These are phyloP conservation scores for Coemansia erecta DNA, from an alignment of 192 early-diverging fungal species.

Conservation along the genomic window DNA sequence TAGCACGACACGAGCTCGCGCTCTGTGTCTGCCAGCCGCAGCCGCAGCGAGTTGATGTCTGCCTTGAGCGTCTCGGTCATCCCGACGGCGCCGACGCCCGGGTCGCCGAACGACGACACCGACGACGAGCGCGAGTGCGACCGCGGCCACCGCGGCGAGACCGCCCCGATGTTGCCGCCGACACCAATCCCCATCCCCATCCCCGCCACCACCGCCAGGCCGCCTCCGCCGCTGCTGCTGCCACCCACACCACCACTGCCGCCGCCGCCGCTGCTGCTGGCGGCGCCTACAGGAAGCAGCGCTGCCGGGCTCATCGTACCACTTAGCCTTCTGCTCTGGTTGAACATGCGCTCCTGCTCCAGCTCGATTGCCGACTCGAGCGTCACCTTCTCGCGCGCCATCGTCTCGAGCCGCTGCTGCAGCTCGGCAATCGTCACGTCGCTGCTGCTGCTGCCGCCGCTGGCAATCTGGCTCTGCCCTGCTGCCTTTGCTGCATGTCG, in stretches of 20 bases:
- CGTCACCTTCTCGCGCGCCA: constrained; percentile 87
- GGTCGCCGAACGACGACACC: constrained; percentile 49
- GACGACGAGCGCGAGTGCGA: constrained; percentile 52
- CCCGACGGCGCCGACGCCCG: constrained; percentile 37
- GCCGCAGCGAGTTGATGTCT: constrained; percentile 52
- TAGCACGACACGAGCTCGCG: constrained; percentile 54
- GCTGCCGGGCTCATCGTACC: constrained; percentile 67
- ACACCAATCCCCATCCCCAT: constrained; percentile 3
- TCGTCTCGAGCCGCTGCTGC: constrained; percentile 67
- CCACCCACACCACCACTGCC: background rate
- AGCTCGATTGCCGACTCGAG: constrained; percentile 88
- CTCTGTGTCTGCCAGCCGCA: constrained; percentile 50
- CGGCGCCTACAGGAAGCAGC: constrained; percentile 13
- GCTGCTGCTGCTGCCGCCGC: constrained; percentile 16
- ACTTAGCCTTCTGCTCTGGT: constrained; percentile 65
- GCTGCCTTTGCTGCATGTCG: constrained; percentile 1
- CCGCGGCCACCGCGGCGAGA: constrained; percentile 43
- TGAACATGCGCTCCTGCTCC: constrained; percentile 91
- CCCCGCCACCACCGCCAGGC: too few species aligned
- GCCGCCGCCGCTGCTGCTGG: background rate
- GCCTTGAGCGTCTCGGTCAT: constrained; percentile 56
- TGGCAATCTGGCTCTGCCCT: constrained; percentile 1
- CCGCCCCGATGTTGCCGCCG: constrained; percentile 15
- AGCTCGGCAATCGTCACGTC: constrained; percentile 52
- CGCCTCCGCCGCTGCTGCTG: too few species aligned